Evolutionary conservation across 2,329 filamentous ascomycete species (phyloP), one percentile per base, ranked within the genome.

Genomic region (Epichloe uncinata): DNA sequence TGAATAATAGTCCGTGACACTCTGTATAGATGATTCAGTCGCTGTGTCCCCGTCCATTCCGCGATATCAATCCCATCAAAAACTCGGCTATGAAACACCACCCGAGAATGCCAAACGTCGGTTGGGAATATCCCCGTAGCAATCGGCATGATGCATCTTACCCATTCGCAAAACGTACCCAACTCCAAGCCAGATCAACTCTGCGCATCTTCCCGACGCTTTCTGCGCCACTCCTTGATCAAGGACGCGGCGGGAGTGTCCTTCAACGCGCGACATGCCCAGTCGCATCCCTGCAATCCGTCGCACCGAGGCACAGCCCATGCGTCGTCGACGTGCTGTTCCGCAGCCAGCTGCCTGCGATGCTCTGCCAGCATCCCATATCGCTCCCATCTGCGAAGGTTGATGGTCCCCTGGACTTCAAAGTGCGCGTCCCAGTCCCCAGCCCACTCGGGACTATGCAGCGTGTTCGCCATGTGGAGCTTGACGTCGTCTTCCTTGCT

Each of bases 361-460:
- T 58, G 58, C 6, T 41, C 51, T 11, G 56, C 58, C 47, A 58
- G 38, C 44, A 43, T 51, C 34, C 55, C 54, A 40, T 65, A 65
- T 1, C 50, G 42, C 22, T 61, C 58, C 54, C 57, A 56, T 3
- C 51, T 58, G n/a, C 60, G 55, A 2, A 57, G 22, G 15, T 65
- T 58, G 35, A 57, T 38, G 16, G 48, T 33, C 6, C 52, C 55
- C 1, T 42, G 51, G 16, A 49, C 49, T 4, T n/a, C 20, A n/a
- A 58, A 63, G 36, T 58, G 55, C 2, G 50, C 30, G 30, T 63
- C 60, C 60, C 60, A 61, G 3, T 53, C 47, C 0, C 41, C 18
- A 6, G 46, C 54, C 59, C 59, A 61, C 0, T 42, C 48, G 2
- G 55, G 55, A 1, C 56, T 45, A 33, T 57, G 51, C 2, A 60